Percentiles rank a stretch among this genome's conserved stretches.
phyloP scores from a whole-genome alignment of 1,284 basidiomycete species.

The Cryptococcus sp. region DNA sequence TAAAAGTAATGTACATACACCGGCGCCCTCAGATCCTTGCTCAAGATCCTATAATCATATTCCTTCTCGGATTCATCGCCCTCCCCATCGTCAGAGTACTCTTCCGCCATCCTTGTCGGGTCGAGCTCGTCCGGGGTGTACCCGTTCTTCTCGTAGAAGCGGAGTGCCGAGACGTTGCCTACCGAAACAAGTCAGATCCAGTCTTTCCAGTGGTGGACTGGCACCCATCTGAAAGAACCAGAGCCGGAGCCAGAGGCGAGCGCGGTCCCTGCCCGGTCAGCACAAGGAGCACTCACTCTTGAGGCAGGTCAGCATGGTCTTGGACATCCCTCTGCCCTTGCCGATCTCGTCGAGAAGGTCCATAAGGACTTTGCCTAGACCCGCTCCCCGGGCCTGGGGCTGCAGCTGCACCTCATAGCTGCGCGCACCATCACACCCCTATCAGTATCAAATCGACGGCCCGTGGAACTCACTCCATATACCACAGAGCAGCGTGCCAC shows the following conservation, averaged over 20 bases:
- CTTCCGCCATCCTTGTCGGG: constrained; percentile 36
- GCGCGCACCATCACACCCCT: neutral
- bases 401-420: constrained; percentile 48
- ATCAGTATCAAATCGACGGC: too few relatives aligned
- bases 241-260: too few relatives aligned
- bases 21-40: constrained; percentile 22
- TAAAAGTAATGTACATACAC: too few relatives aligned
- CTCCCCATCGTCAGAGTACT: constrained; percentile 22
- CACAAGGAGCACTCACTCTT: constrained; percentile 38
- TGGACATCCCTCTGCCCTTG: constrained; percentile 32
- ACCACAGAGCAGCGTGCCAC: too few relatives aligned
- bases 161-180: constrained; percentile 36
- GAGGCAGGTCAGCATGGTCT: constrained; percentile 47
- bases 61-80: constrained; percentile 10
- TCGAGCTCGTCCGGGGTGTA: constrained; percentile 46
- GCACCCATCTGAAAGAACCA: too few relatives aligned
- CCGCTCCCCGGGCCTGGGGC: constrained; percentile 17
- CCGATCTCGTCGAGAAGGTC: constrained; percentile 37
- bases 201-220: too few relatives aligned
- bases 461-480: too few relatives aligned
- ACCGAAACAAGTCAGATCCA: neutral
- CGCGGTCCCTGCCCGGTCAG: too few relatives aligned
- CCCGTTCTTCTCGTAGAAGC: constrained; percentile 38
- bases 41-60: constrained; percentile 34
- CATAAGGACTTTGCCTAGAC: constrained; percentile 36